These are phyloP conservation scores for Phalaenopsis hybrid DNA, from an alignment of 116 monocot species.

Conservation along the genomic window DNA sequence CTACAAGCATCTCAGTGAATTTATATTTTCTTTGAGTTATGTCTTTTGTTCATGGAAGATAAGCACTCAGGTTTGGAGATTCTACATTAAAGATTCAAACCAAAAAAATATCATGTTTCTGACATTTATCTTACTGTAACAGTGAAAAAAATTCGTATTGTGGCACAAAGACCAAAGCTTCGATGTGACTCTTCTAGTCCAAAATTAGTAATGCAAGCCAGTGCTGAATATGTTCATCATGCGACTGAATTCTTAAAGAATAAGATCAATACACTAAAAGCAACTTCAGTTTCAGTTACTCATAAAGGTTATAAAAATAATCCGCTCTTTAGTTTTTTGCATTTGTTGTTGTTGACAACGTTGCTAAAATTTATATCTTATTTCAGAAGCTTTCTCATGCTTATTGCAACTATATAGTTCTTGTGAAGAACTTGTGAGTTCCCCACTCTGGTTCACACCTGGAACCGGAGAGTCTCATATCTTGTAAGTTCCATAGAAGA, in stretches of 20 bases:
- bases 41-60: background rate
- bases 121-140: background rate
- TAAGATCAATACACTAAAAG: constrained; percentile 57
- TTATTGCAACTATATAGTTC: constrained; percentile 57
- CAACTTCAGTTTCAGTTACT: constrained; percentile 33
- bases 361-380: constrained; percentile 8
- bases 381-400: constrained; percentile 53
- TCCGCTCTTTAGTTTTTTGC: background rate
- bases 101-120: background rate
- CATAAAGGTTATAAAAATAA: constrained; percentile 47
- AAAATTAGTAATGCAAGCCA: constrained; percentile 48
- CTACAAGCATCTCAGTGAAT: background rate
- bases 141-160: constrained; percentile 71
- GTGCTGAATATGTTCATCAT: constrained; percentile 62
- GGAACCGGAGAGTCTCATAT: constrained; percentile 63
- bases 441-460: constrained; percentile 46
- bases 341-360: background rate
- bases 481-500: constrained; percentile 45
- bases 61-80: no score
- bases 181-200: constrained; percentile 41
- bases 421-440: constrained; percentile 22
- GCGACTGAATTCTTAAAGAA: constrained; percentile 54
- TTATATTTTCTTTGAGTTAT: background rate
- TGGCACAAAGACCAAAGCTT: constrained; percentile 48
- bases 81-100: background rate